Conservation (phyloP, 2,329 filamentous ascomycete genomes). For the Mollisia scopiformis region DNA sequence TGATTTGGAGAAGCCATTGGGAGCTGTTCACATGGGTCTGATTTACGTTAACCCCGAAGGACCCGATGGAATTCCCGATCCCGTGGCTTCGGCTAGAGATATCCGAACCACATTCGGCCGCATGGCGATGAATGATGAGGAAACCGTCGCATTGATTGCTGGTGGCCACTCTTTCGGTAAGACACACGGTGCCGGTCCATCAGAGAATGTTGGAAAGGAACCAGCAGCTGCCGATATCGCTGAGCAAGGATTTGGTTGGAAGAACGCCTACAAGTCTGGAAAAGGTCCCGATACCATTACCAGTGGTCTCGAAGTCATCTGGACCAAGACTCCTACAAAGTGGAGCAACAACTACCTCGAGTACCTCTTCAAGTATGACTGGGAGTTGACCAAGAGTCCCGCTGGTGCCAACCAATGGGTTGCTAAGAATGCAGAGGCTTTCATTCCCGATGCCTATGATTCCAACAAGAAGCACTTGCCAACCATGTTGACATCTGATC, state of each 20-base stretch:
- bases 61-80: slow-evolving; percentile 72
- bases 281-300: slow-evolving; percentile 77
- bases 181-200: slow-evolving; percentile 73
- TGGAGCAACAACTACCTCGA: slow-evolving; percentile 78
- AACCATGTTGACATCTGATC: slow-evolving; percentile 77
- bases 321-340: slow-evolving; percentile 75
- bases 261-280: slow-evolving; percentile 64
- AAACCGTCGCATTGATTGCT: slow-evolving; percentile 79
- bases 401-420: slow-evolving; percentile 79
- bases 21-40: slow-evolving; percentile 72
- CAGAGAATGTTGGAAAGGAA: slow-evolving; percentile 67
- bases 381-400: slow-evolving; percentile 76
- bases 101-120: slow-evolving; percentile 76
- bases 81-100: slow-evolving; percentile 68
- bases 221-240: slow-evolving; percentile 67
- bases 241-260: slow-evolving; percentile 74
- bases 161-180: slow-evolving; percentile 82
- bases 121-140: slow-evolving; percentile 84
- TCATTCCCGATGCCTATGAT: slow-evolving; percentile 75
- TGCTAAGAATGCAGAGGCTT: slow-evolving; percentile 66
- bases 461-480: slow-evolving; percentile 71
- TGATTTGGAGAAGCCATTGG: slow-evolving; percentile 69
- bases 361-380: slow-evolving; percentile 78
- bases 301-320: slow-evolving; percentile 76
- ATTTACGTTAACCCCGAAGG: slow-evolving; percentile 86